Percentiles rank a stretch among this genome's conserved stretches.
These are phyloP conservation scores for Mariannaea sp. DNA, from an alignment of 2,329 filamentous ascomycete species.

Conservation along the genomic window DNA sequence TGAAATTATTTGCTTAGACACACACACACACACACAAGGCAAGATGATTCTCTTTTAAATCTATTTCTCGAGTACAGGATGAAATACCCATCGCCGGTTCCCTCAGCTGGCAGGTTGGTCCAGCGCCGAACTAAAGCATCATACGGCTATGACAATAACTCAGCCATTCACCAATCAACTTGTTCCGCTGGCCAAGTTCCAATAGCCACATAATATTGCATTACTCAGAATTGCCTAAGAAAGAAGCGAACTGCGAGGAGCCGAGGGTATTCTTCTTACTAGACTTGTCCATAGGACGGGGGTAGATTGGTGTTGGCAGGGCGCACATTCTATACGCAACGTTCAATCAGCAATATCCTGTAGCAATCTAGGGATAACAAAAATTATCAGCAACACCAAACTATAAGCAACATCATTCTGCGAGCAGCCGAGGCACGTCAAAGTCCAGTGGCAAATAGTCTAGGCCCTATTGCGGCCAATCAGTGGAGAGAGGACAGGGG, in stretches of 20 bases:
- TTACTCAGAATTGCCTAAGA: not conserved
- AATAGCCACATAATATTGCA: not conserved
- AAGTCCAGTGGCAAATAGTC: too few species aligned
- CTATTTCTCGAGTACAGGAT: not conserved
- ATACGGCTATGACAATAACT: too few species aligned
- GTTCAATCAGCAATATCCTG: too few species aligned
- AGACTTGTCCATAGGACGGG: not conserved
- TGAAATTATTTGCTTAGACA: too few species aligned
- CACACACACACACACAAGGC: too few species aligned
- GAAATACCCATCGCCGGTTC: not conserved
- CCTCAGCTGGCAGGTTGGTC: not conserved
- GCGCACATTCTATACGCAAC: too few species aligned
- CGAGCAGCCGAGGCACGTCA: not conserved
- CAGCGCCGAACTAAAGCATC: too few species aligned
- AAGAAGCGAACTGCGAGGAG: not conserved
- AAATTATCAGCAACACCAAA: not conserved
- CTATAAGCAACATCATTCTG: not conserved
- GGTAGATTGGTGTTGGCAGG: not conserved
- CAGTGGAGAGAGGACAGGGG: too few species aligned
- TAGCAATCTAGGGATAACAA: not conserved
- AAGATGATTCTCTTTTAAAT: not conserved
- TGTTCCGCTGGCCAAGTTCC: not conserved
- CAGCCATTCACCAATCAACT: too few species aligned
- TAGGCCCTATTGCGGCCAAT: too few species aligned
- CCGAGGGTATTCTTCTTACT: not conserved